Conservation (phyloP, 2,329 filamentous ascomycete species). For the Cytospora mali region DNA sequence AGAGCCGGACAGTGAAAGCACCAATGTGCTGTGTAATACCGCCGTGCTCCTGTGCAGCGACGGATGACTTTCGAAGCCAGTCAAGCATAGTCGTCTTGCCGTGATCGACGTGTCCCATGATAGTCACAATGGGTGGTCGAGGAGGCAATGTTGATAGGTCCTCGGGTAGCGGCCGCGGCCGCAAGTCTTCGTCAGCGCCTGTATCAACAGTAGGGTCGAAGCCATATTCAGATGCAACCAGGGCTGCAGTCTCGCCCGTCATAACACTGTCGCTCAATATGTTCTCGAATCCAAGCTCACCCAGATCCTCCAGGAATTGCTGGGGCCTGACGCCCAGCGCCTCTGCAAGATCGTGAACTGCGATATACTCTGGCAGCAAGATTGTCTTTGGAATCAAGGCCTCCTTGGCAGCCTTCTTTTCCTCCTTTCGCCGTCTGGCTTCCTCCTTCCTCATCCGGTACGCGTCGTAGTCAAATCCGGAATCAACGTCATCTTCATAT, state of each 20-base stretch:
- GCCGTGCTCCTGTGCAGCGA: conserved; percentile 89
- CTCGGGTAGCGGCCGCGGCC: conserved; percentile 66
- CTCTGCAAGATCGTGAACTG: conserved; percentile 77
- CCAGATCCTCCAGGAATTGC: conserved; percentile 73
- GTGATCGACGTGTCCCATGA: conserved; percentile 99
- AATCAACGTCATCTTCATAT: conserved; percentile 36
- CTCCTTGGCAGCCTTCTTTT: conserved; percentile 45
- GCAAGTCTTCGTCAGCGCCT: conserved; percentile 69
- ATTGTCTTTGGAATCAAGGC: conserved; percentile 59
- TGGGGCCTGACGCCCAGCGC: conserved; percentile 71
- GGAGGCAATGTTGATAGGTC: conserved; percentile 69
- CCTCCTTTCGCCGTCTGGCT: conserved; percentile 45
- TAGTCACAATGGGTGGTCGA: conserved; percentile 92
- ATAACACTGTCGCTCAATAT: conserved; percentile 81
- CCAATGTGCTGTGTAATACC: conserved; percentile 99
- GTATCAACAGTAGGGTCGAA: conserved; percentile 80
- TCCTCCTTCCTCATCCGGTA: conserved; percentile 41
- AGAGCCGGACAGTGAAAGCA: conserved; percentile 89
- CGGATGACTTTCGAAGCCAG: conserved; percentile 87
- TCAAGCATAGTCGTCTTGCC: conserved; percentile 97
- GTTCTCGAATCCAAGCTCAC: conserved; percentile 87
- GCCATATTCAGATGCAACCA: conserved; percentile 91
- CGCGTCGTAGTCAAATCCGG: conserved; percentile 41
- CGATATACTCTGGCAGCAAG: conserved; percentile 87
- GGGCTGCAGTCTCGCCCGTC: conserved; percentile 84